A percentile compares a stretch with the other conserved stretches of the same genome.
Evolutionary conservation across 257 asterid species (phyloP).

Genomic region (Linaria vulgaris): DNA sequence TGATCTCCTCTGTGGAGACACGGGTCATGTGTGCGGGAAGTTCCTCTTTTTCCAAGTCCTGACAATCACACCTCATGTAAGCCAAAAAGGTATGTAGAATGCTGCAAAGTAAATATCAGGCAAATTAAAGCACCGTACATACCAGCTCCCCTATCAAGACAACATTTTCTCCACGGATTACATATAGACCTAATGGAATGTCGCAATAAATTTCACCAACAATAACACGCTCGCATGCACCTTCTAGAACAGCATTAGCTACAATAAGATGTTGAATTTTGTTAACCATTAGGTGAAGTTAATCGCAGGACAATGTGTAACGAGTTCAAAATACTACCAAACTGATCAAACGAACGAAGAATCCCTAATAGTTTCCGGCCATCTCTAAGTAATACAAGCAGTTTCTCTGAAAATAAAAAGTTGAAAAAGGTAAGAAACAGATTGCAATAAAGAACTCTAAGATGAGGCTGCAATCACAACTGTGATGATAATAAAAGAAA

Average conservation of each 20-base stretch:
- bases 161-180: conserved; percentile 96
- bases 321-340: conserved; percentile 45
- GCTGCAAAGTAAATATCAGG: neutral
- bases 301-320: conserved; percentile 4
- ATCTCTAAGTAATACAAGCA: conserved; percentile 74
- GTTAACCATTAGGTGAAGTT: conserved; percentile 19
- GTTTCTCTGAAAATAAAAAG: conserved; percentile 49
- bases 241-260: conserved; percentile 99
- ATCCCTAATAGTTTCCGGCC: conserved; percentile 70
- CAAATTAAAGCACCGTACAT: conserved; percentile 26
- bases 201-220: conserved; percentile 93
- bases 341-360: conserved; percentile 84
- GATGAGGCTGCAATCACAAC: neutral
- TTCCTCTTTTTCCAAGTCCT: conserved; percentile 85
- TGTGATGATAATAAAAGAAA: neutral
- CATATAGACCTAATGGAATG: conserved; percentile 84
- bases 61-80: conserved; percentile 26
- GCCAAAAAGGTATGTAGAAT: neutral
- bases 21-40: conserved; percentile 83
- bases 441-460: neutral
- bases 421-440: neutral
- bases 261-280: conserved; percentile 24
- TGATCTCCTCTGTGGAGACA: conserved; percentile 76
- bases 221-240: conserved; percentile 89
- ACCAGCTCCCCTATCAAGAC: conserved; percentile 99